Evolutionary conservation across 352 stramenopile species (phyloP).

Genomic region (Pythium graminicola): DNA sequence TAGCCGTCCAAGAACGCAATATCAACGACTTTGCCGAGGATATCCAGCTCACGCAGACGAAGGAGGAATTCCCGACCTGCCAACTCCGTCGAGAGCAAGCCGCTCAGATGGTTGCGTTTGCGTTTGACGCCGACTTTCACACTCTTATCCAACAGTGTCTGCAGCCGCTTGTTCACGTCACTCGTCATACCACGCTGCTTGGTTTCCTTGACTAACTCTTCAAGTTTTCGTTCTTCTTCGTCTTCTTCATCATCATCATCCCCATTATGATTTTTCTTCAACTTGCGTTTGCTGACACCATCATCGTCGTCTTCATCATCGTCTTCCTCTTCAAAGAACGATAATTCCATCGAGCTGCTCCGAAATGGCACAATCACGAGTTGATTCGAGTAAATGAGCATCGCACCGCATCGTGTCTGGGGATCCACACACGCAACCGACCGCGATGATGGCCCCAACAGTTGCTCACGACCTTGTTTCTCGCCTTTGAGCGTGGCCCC

Average conservation of each 20-base stretch:
- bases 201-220: conserved; percentile 68
- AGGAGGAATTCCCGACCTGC: conserved; percentile 71
- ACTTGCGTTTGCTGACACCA: conserved; percentile 9
- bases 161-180: conserved; percentile 57
- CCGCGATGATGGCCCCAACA: conserved; percentile 57
- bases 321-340: conserved; percentile 75
- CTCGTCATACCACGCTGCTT: conserved; percentile 53
- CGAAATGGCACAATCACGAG: conserved; percentile 77
- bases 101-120: conserved; percentile 65
- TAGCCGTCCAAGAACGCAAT: conserved; percentile 81
- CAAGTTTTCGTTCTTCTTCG: conserved; percentile 71
- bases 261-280: conserved; percentile 13
- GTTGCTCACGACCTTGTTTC: conserved; percentile 62
- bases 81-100: conserved; percentile 62
- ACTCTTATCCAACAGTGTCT: conserved; percentile 68
- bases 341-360: conserved; percentile 68
- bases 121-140: conserved; percentile 71
- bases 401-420: conserved; percentile 69
- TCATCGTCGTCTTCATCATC: conserved; percentile 61
- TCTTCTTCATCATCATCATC: conserved; percentile 73
- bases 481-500: conserved; percentile 78
- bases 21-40: conserved; percentile 71
- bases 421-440: conserved; percentile 54
- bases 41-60: conserved; percentile 64
- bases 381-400: conserved; percentile 81